A percentile compares a stretch with the other conserved stretches of the same genome.
Evolutionary conservation across 768 basidiomycete genomes (phyloP).

Genomic region (Collybia nuda): DNA sequence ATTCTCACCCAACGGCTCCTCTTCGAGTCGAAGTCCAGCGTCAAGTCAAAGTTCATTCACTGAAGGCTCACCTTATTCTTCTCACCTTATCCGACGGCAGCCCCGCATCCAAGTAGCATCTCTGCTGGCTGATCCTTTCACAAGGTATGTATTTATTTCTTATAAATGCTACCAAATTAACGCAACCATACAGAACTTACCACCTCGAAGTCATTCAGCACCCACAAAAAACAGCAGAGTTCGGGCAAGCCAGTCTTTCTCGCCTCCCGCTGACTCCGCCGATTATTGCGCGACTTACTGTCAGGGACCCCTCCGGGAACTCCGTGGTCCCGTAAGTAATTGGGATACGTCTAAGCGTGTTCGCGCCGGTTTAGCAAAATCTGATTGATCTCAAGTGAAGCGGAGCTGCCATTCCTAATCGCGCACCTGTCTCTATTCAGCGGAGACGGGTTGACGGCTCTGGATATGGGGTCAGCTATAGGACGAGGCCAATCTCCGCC

Average conservation of each 20-base stretch:
- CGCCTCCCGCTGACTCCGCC: slow-evolving; percentile 85
- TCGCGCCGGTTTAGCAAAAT: slow-evolving; percentile 1
- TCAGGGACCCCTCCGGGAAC: slow-evolving; percentile 71
- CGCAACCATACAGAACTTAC: slow-evolving; percentile 51
- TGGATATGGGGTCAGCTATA: slow-evolving; percentile 66
- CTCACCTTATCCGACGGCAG: slow-evolving; percentile 36
- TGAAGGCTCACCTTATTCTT: slow-evolving; percentile 33
- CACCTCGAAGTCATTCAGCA: slow-evolving; percentile 86
- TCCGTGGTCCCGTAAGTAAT: slow-evolving; percentile 74
- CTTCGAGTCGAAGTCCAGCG: slow-evolving; percentile 39
- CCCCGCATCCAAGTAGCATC: slow-evolving; percentile 61
- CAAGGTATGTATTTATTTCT: slow-evolving; percentile 39
- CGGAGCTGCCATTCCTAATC: slow-evolving; percentile 85
- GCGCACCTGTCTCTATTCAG: slow-evolving; percentile 78
- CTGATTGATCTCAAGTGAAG: slow-evolving; percentile 53
- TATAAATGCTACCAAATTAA: slow-evolving; percentile 16
- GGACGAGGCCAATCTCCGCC: slow-evolving; percentile 50
- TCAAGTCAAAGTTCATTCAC: slow-evolving; percentile 40
- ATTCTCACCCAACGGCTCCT: slow-evolving; percentile 36
- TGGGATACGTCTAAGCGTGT: slow-evolving; percentile 2
- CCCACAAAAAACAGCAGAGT: slow-evolving; percentile 80
- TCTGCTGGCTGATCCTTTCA: slow-evolving; percentile 52
- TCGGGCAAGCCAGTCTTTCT: slow-evolving; percentile 70
- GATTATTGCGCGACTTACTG: slow-evolving; percentile 75
- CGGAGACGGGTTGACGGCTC: slow-evolving; percentile 58